These are phyloP conservation scores for Moesziomyces sp. DNA, from an alignment of 1,284 basidiomycete genomes.

Conservation along the genomic window DNA sequence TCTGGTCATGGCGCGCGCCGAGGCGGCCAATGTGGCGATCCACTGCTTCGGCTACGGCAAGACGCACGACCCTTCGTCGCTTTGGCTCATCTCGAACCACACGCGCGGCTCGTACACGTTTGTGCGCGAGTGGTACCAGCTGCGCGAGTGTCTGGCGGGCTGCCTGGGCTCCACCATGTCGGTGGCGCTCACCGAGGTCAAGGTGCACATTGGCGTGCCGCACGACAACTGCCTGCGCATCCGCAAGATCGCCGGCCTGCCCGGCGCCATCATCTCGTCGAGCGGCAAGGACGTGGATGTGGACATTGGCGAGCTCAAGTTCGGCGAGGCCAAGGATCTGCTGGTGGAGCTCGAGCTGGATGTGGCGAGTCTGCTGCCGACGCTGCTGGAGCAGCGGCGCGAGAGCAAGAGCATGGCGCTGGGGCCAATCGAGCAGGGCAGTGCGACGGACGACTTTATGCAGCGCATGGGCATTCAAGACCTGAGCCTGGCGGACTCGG, in stretches of 20 bases:
- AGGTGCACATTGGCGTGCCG: constrained; percentile 58
- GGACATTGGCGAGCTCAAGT: constrained; percentile 80
- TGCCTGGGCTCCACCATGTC: constrained; percentile 63
- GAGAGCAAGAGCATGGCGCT: constrained; percentile 37
- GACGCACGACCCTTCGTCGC: constrained; percentile 93
- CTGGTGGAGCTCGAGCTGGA: constrained; percentile 64
- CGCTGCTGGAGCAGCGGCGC: constrained; percentile 23
- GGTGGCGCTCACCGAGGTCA: constrained; percentile 58
- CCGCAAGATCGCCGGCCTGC: constrained; percentile 57
- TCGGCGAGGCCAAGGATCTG: constrained; percentile 59
- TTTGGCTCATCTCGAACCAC: constrained; percentile 98
- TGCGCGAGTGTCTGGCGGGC: constrained; percentile 60
- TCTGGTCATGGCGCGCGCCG: constrained; percentile 90
- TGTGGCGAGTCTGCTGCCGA: constrained; percentile 46
- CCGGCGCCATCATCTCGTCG: constrained; percentile 75
- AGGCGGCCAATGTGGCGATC: constrained; percentile 93
- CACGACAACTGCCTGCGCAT: constrained; percentile 60
- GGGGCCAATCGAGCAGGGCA: constrained; percentile 52
- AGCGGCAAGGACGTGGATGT: constrained; percentile 93
- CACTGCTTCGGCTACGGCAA: constrained; percentile 97
- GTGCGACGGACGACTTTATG: constrained; percentile 63
- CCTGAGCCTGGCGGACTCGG: constrained; percentile 50
- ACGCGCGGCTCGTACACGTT: constrained; percentile 92
- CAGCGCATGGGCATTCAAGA: constrained; percentile 60
- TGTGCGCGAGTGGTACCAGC: constrained; percentile 62